Percentiles rank a stretch among this genome's conserved stretches.
Conservation (phyloP, 1,284 basidiomycete species). For the Sparassis latifolia region DNA sequence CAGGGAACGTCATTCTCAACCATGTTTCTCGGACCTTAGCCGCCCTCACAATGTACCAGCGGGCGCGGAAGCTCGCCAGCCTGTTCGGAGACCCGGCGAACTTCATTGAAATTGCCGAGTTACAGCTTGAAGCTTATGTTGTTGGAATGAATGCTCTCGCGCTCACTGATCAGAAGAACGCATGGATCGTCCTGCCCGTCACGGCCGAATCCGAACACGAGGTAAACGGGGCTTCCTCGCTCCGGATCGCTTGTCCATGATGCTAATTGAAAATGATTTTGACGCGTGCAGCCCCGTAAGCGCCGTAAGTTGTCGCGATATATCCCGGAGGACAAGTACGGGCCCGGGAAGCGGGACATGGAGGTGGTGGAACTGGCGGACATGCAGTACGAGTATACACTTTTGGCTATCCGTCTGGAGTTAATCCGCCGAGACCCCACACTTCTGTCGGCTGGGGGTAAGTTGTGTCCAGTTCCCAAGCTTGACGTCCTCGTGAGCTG, state of each 20-base stretch:
- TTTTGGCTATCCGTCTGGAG: slow-evolving; percentile 77
- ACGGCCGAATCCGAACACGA: slow-evolving; percentile 36
- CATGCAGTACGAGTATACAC: slow-evolving; percentile 79
- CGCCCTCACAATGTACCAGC: slow-evolving; percentile 90
- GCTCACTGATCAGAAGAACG: slow-evolving; percentile 73
- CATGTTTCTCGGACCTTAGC: slow-evolving; percentile 31
- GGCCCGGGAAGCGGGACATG: slow-evolving; percentile 52
- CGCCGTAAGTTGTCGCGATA: slow-evolving; percentile 66
- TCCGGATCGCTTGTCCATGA: neutral
- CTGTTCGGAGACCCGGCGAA: slow-evolving; percentile 42
- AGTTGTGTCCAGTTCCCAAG: slow-evolving; percentile 5
- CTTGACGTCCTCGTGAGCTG: slow-evolving; percentile 7
- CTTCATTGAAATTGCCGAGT: slow-evolving; percentile 57
- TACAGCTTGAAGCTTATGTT: slow-evolving; percentile 79
- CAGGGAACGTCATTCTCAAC: too few species aligned
- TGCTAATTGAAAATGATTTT: neutral
- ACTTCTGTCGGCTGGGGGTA: slow-evolving; percentile 42
- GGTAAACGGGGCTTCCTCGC: slow-evolving; percentile 21
- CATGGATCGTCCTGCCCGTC: slow-evolving; percentile 75
- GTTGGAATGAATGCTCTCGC: slow-evolving; percentile 88
- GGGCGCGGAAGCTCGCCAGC: slow-evolving; percentile 74
- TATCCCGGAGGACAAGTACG: slow-evolving; percentile 73
- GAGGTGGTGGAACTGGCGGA: slow-evolving; percentile 80
- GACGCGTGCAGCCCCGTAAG: slow-evolving; percentile 45
- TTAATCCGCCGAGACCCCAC: slow-evolving; percentile 58